These are phyloP conservation scores for Xerocomus potaroensis DNA, from an alignment of 768 basidiomycete species.

Conservation along the genomic window DNA sequence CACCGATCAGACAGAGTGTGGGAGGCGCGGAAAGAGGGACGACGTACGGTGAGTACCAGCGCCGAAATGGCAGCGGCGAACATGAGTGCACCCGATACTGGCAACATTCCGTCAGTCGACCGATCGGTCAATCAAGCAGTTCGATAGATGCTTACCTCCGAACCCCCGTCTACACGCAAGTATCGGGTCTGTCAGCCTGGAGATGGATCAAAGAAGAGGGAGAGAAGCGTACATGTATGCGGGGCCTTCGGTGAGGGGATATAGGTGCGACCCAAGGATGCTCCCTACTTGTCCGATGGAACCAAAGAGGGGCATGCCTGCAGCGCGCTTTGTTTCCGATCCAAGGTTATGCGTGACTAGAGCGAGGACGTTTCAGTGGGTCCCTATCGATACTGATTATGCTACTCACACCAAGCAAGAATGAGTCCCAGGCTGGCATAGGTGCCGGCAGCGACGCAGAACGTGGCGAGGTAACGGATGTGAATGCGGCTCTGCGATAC, in stretches of 20 bases:
- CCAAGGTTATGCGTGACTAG: constrained; percentile 41
- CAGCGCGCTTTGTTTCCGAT: constrained; percentile 43
- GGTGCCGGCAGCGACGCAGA: constrained; percentile 43
- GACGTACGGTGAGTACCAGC: constrained; percentile 19
- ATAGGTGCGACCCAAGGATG: constrained; percentile 39
- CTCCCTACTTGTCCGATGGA: constrained; percentile 41
- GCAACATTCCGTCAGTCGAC: background rate
- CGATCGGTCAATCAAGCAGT: background rate
- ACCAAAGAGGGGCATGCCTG: constrained; percentile 40
- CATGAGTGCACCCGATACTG: constrained; percentile 23
- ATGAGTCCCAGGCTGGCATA: constrained; percentile 43
- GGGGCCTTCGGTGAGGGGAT: constrained; percentile 39
- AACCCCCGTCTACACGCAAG: background rate
- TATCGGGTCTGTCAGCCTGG: background rate
- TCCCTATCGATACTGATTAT: too few species aligned
- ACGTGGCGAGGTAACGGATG: constrained; percentile 43
- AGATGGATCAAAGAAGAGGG: background rate
- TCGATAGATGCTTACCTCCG: background rate
- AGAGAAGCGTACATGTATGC: constrained; percentile 30
- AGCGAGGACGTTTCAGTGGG: too few species aligned
- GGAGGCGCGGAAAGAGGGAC: background rate
- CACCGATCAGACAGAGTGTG: background rate
- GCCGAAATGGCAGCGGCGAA: constrained; percentile 19
- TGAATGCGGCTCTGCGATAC: constrained; percentile 28
- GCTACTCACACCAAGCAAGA: constrained; percentile 46